Base-by-base conservation (phyloP, 1,139 yeast genomes). In the Zygoascus meyerae region DNA sequence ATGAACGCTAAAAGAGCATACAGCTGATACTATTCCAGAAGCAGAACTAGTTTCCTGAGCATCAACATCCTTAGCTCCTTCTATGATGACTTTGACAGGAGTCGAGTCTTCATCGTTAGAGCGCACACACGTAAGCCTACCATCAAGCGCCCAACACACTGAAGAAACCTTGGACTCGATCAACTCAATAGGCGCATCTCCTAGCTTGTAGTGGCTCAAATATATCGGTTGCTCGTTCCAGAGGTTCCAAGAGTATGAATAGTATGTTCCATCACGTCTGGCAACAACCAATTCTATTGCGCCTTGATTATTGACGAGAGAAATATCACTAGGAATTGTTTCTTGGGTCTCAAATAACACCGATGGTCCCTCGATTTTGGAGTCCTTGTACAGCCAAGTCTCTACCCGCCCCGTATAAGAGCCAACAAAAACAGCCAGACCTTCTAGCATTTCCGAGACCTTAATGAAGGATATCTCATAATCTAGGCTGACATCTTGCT, bases 161-260 rank as follows among this genome's bases (percentile, higher is more conserved):
- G 43, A 40, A 3, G 37, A 30, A 18, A 32, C 43, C 12, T 14
- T 17, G 33, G 33, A 21, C 21, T 28, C 18, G 5, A 40, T 17
- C 34, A 30, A 40, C 10, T 33, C 33, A 11, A 40, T 9, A 33
- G 43, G 43, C 12, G 35, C 36, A 32, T 40, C 35, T 12, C 43
- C 37, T 11, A 40, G 15, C 8, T 32, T 32, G 18, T 40, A 26
- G 21, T 18, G 36, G 11, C 21, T 15, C 17, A 15, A 15, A 11
- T 34, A 16, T 14, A n/a, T 34, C 3, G 14, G 12, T 12, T 40
- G 31, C n/a, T 18, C 28, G 12, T 12, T 15, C 2, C 11, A 35
- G 8, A 3, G 10, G 6, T 33, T 28, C 21, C 35, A 40, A 6
- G 15, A 12, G 12, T 32, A 40, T 5, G 16, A 26, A 12, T 30